Base-by-base conservation (phyloP, 495 filamentous ascomycete genomes). In the Xylaria cubensis region DNA sequence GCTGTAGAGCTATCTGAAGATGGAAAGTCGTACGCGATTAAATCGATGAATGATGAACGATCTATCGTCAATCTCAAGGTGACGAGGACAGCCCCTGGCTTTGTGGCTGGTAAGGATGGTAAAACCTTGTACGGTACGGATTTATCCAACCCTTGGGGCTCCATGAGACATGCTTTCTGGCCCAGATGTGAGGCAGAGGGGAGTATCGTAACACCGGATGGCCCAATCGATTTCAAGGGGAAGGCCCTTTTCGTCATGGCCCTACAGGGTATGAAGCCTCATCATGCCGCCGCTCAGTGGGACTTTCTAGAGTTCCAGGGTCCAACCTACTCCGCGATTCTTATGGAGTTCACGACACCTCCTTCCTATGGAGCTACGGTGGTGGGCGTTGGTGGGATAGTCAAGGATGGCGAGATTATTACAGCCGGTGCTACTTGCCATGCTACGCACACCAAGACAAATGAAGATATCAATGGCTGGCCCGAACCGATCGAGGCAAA, bases 301-400 rank as follows among this genome's bases (percentile, higher is more conserved):
- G 97, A 95, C 80, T 98, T 98, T 80, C 82, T 89, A 79, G 90
- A 94, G 82, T 98, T 97, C 85, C 94, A 98, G 79, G 91, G 92
- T 4, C 93, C 93, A 10, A 93, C 85, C 7, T 92, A 92, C 82
- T 94, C 94, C 17, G 95, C 94, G 34, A 79, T 96, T 69, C 88
- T 98, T 88, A 99, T 99, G 96, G 92, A 98, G 81, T 99, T 87
- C 82, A 97, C 90, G 29, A 99, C 96, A 1, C 96, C 96, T n/a
- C 90, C 92, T 9, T 97, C 95, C 6, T 99, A 99, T 75, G 96
- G 94, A 41, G 90, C 90, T 36, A 97, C 94, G n/a, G 84, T 86
- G 32, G 95, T 99, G 59, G 93, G 88, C 71, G 93, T 98, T 34
- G 92, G 94, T 64, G 93, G 90, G 65, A 87, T 99, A 61, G 88